These are phyloP conservation scores for Penicillium manginii DNA, from an alignment of 495 filamentous ascomycete genomes.

Conservation along the genomic window DNA sequence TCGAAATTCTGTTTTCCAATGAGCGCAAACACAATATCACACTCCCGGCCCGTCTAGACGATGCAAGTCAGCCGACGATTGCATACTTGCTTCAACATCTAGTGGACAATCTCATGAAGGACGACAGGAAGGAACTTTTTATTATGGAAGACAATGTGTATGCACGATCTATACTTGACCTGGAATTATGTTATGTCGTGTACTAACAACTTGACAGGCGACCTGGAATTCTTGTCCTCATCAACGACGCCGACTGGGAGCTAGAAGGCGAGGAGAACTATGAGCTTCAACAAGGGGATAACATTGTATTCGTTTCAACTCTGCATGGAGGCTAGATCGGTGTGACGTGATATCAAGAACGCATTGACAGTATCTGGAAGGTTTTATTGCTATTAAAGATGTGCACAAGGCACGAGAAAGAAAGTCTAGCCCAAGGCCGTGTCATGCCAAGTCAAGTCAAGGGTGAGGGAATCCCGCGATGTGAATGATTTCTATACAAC, in stretches of 20 bases:
- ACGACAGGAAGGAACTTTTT: constrained; percentile 85
- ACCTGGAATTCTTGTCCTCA: constrained; percentile 94
- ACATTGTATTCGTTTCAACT: constrained; percentile 96
- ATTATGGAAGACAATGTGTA: constrained; percentile 88
- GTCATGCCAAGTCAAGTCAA: constrained; percentile 5
- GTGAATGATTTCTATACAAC: constrained; percentile 38
- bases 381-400: constrained; percentile 9
- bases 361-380: neutral
- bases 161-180: constrained; percentile 29
- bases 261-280: constrained; percentile 93
- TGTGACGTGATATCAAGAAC: constrained; percentile 1
- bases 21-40: constrained; percentile 69
- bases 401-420: neutral
- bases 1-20: constrained; percentile 94
- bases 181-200: neutral
- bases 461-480: neutral
- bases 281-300: constrained; percentile 78
- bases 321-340: constrained; percentile 79
- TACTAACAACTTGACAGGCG: constrained; percentile 57
- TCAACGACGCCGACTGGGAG: constrained; percentile 99
- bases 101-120: constrained; percentile 83
- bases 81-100: constrained; percentile 79
- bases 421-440: neutral
- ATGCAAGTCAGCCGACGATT: constrained; percentile 66
- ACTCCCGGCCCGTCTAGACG: constrained; percentile 63